Percentiles rank a stretch among this genome's conserved stretches.
Conservation (phyloP, 305 asterid genomes). For the Vinca major region DNA sequence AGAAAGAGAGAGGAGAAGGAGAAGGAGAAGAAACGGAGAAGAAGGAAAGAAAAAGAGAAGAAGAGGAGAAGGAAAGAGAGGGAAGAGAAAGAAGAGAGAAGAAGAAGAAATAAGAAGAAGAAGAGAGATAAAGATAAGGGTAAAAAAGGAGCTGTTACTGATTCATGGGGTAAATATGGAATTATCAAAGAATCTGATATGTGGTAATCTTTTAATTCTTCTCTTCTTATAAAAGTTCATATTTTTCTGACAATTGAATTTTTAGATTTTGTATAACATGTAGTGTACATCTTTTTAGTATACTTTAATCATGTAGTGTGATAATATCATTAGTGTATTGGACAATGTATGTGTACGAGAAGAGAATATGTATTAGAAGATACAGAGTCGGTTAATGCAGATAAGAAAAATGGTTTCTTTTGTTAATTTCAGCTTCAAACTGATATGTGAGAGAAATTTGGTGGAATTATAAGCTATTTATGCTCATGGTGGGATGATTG, state of each 20-base stretch:
- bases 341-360: neutral
- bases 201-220: conserved; percentile 41
- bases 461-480: neutral
- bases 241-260: neutral
- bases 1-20: conserved; percentile 32
- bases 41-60: conserved; percentile 24
- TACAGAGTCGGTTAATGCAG: neutral
- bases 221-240: neutral
- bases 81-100: conserved; percentile 22
- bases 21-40: conserved; percentile 13
- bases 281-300: neutral
- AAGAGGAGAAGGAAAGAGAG: conserved; percentile 30
- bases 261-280: conserved; percentile 1
- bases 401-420: neutral
- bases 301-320: neutral
- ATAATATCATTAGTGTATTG: too few species aligned
- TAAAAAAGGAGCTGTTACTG: conserved; percentile 76
- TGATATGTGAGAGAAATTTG: neutral
- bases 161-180: conserved; percentile 90
- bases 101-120: conserved; percentile 32
- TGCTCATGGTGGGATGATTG: neutral
- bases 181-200: conserved; percentile 93
- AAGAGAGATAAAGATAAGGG: conserved; percentile 53
- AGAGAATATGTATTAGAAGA: neutral
- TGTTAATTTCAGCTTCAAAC: neutral